Percentiles rank a stretch among this genome's conserved stretches.
Conservation (phyloP, 2,329 filamentous ascomycete species). For the Zasmidium citrigriseum region DNA sequence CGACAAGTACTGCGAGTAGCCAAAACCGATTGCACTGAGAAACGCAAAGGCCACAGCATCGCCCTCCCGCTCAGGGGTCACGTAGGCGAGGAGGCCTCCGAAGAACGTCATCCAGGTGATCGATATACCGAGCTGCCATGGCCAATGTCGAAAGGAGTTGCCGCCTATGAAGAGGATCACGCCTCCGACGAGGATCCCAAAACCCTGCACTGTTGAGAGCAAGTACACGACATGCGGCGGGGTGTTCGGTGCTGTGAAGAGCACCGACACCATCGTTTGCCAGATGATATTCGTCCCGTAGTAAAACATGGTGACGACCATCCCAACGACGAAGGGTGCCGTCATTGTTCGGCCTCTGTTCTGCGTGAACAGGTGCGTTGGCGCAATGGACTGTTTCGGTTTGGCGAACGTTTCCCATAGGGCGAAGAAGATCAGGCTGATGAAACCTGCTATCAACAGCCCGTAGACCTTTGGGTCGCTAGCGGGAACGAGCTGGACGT, state of each 20-base stretch:
- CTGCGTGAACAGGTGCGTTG: constrained; percentile 47
- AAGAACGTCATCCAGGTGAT: constrained; percentile 52
- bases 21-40: constrained; percentile 46
- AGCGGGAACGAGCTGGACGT: constrained; percentile 30
- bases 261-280: constrained; percentile 43
- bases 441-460: constrained; percentile 35
- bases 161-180: constrained; percentile 38
- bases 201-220: constrained; percentile 12
- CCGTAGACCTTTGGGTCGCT: constrained; percentile 33
- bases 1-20: constrained; percentile 49
- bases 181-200: constrained; percentile 46
- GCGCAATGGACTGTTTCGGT: constrained; percentile 35
- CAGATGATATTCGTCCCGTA: constrained; percentile 39
- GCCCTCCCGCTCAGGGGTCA: constrained; percentile 45
- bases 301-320: constrained; percentile 55
- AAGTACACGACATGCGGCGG: not conserved
- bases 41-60: constrained; percentile 51
- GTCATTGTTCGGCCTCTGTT: constrained; percentile 50
- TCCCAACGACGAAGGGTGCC: constrained; percentile 37
- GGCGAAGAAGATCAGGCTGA: constrained; percentile 31
- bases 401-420: constrained; percentile 28
- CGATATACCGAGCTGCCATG: constrained; percentile 46
- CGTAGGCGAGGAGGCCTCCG: constrained; percentile 47
- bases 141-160: constrained; percentile 46
- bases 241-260: constrained; percentile 33